phyloP scores from a whole-genome alignment of 2,329 filamentous ascomycete species.

The Fusarium pseudonygamai region DNA sequence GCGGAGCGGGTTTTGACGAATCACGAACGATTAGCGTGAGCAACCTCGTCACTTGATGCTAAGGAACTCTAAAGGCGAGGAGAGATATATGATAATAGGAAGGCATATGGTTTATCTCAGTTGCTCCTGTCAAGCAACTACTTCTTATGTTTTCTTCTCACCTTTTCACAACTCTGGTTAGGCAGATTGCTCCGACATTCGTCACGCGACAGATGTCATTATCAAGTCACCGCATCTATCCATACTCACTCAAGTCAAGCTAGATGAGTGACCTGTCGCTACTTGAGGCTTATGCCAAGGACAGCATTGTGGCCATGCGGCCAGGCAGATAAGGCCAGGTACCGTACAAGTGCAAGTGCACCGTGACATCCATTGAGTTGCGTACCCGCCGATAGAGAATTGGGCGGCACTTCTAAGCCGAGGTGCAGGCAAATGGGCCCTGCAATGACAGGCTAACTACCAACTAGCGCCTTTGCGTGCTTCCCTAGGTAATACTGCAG shows the following conservation, averaged over 20 bases:
- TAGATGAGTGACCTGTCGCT: slow-evolving; percentile 1
- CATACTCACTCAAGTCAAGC: background rate
- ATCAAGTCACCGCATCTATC: slow-evolving; percentile 8
- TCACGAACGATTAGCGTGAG: slow-evolving; percentile 31
- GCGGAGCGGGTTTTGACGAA: slow-evolving; percentile 15
- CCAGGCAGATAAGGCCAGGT: slow-evolving; percentile 15
- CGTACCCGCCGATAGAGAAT: slow-evolving; percentile 15
- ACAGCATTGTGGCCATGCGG: slow-evolving; percentile 2
- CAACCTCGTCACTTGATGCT: slow-evolving; percentile 31
- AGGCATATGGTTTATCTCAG: background rate
- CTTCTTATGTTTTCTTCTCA: background rate
- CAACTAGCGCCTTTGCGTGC: slow-evolving; percentile 15
- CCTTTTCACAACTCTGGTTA: background rate
- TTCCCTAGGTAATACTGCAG: slow-evolving; percentile 27
- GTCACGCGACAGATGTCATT: slow-evolving; percentile 32
- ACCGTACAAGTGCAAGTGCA: slow-evolving; percentile 19
- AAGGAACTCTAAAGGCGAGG: background rate
- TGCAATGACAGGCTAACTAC: slow-evolving; percentile 8
- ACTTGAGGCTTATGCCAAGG: slow-evolving; percentile 23
- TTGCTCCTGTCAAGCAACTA: background rate
- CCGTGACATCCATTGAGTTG: slow-evolving; percentile 4
- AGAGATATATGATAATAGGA: background rate
- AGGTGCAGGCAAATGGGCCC: slow-evolving; percentile 15
- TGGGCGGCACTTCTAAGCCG: slow-evolving; percentile 34
- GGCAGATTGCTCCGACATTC: background rate